Base-by-base conservation (phyloP, 352 stramenopile species). In the Blastocystis sp. region DNA sequence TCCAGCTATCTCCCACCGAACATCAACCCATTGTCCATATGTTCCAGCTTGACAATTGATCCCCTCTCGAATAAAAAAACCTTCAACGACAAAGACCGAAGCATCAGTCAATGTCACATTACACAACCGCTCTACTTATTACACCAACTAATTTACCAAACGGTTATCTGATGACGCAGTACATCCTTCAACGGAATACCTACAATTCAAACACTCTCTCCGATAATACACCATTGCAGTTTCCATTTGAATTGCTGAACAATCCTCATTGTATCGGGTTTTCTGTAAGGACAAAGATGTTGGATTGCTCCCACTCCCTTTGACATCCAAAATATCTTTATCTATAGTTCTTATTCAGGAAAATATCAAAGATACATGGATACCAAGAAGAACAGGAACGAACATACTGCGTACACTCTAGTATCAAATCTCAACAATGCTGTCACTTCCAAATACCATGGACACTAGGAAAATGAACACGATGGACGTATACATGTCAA, bases 331-430 rank as follows among this genome's bases (percentile, higher is more conserved):
- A 37, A 42, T 66, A 66, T 58, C 48, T 2, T 35, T 33, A 15
- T 84, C 73, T 84, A 84, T 15, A 22, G 48, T n/a, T 54, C 1
- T 35, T 27, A 22, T 62, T 24, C 27, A n/a, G 1, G 15, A 54
- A 1, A 53, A 0, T 30, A 24, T 27, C 6, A 44, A 44, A 33
- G 66, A 53, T 57, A 69, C 73, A 68, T 22, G 15, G 51, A 68
- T 84, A 54, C 73, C 73, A 84, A 17, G 73, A 66, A 51, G 48
- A 56, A 27, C 73, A 84, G 2, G 33, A 11, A 42, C 53, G 73
- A 48, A 30, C 48, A 64, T 84, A 84, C 53, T 84, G 30, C 24
- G 48, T 44, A 84, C 73, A 84, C 24, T 66, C 73, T 84, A 84
- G 3, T 62, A 5, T 48, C 40, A 48, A 48, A 48, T 48, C 40